phyloP scores from a whole-genome alignment of 176 grass and related monocot species.

The Ensete glaucum region DNA sequence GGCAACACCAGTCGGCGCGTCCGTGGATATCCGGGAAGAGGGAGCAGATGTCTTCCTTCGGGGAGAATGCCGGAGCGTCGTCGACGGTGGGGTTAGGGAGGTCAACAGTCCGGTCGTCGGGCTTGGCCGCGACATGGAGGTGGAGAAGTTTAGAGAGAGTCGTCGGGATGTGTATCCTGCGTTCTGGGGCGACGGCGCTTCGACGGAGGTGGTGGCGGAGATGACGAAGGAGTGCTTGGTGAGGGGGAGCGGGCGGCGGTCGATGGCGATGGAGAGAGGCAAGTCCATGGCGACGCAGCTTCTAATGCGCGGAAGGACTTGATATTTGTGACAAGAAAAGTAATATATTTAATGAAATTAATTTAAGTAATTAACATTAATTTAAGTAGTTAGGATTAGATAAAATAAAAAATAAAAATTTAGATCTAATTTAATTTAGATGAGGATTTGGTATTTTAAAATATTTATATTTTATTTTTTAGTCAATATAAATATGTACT shows the following conservation, averaged over 20 bases:
- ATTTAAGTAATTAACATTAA: no score
- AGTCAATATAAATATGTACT: no score
- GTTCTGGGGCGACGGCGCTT: not conserved
- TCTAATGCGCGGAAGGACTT: no score
- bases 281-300: constrained; percentile 9
- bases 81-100: not conserved
- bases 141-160: constrained; percentile 31
- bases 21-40: constrained; percentile 22
- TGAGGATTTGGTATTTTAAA: no score
- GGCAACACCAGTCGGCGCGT: constrained; percentile 16
- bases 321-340: no score
- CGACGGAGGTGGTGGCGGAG: not conserved
- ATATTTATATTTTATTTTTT: no score
- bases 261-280: constrained; percentile 11
- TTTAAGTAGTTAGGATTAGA: no score
- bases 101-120: not conserved
- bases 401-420: no score
- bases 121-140: constrained; percentile 10
- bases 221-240: constrained; percentile 1
- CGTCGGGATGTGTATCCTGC: constrained; percentile 25
- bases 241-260: constrained; percentile 11
- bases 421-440: no score
- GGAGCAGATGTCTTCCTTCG: constrained; percentile 24
- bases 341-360: no score
- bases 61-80: constrained; percentile 2